phyloP scores from a whole-genome alignment of 106 monocot species.

The Apostasia ramifera region DNA sequence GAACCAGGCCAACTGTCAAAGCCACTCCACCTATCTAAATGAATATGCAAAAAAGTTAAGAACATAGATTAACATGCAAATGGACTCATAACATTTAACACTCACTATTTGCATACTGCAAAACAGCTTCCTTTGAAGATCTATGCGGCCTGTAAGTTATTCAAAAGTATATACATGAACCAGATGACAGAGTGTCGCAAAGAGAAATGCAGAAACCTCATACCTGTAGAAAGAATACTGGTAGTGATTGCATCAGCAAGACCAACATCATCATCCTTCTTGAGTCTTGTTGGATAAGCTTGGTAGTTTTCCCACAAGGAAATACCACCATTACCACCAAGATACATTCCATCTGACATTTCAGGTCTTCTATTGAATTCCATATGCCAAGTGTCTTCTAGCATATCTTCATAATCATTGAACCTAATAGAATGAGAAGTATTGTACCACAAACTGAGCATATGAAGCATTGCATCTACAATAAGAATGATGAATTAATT shows the following conservation, averaged over 20 bases:
- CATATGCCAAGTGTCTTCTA: conserved; percentile 81
- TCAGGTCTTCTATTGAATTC: conserved; percentile 60
- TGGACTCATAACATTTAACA: background rate
- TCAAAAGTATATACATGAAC: conserved; percentile 3
- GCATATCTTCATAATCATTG: conserved; percentile 86
- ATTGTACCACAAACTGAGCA: background rate
- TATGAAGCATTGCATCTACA: background rate
- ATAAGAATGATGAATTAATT: background rate
- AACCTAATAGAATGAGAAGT: conserved; percentile 49
- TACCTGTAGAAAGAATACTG: conserved; percentile 97
- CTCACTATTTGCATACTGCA: conserved; percentile 94
- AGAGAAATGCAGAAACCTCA: background rate
- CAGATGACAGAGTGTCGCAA: background rate
- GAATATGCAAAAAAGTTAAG: background rate
- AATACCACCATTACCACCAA: conserved; percentile 43
- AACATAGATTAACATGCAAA: background rate
- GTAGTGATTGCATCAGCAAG: conserved; percentile 89
- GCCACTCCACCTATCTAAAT: conserved; percentile 90
- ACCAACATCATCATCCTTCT: conserved; percentile 75
- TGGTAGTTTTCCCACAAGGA: conserved; percentile 69
- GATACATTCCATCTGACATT: conserved; percentile 56
- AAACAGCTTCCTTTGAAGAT: conserved; percentile 93
- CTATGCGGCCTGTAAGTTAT: conserved; percentile 66
- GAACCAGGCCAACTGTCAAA: conserved; percentile 66
- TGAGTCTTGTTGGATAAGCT: conserved; percentile 44